These are phyloP conservation scores for Helianthus annuus DNA, from an alignment of 129 eudicot species.

Conservation along the genomic window HanXRQr2.0-SUNRISE NC_035449.2:42218325-42218824, in stretches of 20 bases:
- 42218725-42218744: slow-evolving; percentile 62
- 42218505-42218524: slow-evolving; percentile 39
- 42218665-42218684: slow-evolving; percentile 52
- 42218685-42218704: slow-evolving; percentile 52
- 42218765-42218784: slow-evolving; percentile 60
- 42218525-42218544: slow-evolving; percentile 54
- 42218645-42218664: slow-evolving; percentile 61
- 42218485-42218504: slow-evolving; percentile 56
- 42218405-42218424: slow-evolving; percentile 43
- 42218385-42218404: slow-evolving; percentile 59
- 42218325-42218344: slow-evolving; percentile 67
- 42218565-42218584: slow-evolving; percentile 54
- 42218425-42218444: slow-evolving; percentile 50
- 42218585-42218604: slow-evolving; percentile 50
- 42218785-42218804: slow-evolving; percentile 62
- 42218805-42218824: slow-evolving; percentile 50
- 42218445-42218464: slow-evolving; percentile 50
- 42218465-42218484: slow-evolving; percentile 57
- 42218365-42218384: slow-evolving; percentile 57
- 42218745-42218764: slow-evolving; percentile 49
- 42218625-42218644: slow-evolving; percentile 59
- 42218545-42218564: slow-evolving; percentile 26
- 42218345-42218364: slow-evolving; percentile 62
- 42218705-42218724: slow-evolving; percentile 51
- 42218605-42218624: slow-evolving; percentile 59